Base-by-base conservation (phyloP, 371 early-diverging fungal genomes). In the Mortierella sp. region DNA sequence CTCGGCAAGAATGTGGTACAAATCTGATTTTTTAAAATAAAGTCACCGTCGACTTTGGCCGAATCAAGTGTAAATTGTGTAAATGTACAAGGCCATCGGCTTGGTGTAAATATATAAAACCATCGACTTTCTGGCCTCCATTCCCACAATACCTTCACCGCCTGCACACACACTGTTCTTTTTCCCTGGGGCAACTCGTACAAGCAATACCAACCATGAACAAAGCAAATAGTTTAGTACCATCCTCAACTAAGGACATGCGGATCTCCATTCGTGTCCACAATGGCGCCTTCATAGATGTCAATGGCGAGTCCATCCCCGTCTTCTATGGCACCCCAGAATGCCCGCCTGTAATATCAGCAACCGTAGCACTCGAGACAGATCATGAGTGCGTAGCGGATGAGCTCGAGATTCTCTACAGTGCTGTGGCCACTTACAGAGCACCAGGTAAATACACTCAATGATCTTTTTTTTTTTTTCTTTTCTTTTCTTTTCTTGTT, bases 251-350 rank as follows among this genome's bases (percentile, higher is more conserved):
- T 2, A 55, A 53, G 48, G 57, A 33, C 47, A 67, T 13, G 65
- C 45, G 70, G 11, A 22, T 67, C 11, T 55, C 53, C 16, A 61
- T 72, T 16, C 43, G 43, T 13, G 19, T 67, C n/a, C 55, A 61
- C 15, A 55, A 36, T 10, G 62, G 55, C 38, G 16, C 40, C 4
- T 60, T 22, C n/a, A 67, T 55, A 40, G 62, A 4, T 0, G 2
- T 60, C 38, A 13, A 47, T 19, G 4, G 10, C 11, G 33, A 33
- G 10, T 15, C 66, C 15, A 24, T 72, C 40, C 72, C 72, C 0
- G 57, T 68, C 4, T 63, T 67, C n/a, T 67, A 63, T 57, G 55
- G 74, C 10, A 58, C 38, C 0, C 60, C 64, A 1, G 58, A 63
- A 8, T 13, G 15, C 3, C 74, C 69, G 2, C 58, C 64, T 8